phyloP scores from a whole-genome alignment of 345 rosid genomes.

The Pistacia atlantica region DNA sequence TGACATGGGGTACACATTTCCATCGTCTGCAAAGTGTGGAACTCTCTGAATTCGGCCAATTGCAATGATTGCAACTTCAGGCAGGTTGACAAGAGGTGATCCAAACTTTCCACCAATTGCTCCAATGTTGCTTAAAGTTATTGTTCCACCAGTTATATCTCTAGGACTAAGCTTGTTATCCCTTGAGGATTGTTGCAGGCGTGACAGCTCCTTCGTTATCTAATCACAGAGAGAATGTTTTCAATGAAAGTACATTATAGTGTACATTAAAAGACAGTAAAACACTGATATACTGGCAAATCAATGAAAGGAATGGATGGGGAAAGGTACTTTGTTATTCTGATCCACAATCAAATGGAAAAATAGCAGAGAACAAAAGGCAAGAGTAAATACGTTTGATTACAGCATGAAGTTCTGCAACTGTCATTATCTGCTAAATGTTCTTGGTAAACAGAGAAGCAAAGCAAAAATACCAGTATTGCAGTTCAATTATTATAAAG shows the following conservation, averaged over 20 bases:
- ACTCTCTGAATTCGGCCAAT: constrained; percentile 86
- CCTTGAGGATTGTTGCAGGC: constrained; percentile 69
- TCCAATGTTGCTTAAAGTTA: constrained; percentile 89
- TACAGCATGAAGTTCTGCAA: too few relatives aligned
- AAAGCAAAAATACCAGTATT: background rate
- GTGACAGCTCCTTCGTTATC: constrained; percentile 81
- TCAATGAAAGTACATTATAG: background rate
- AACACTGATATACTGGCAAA: background rate
- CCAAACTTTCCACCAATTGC: constrained; percentile 95
- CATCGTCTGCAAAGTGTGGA: constrained; percentile 63
- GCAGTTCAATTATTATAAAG: background rate
- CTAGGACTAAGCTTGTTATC: constrained; percentile 73
- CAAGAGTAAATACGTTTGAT: background rate
- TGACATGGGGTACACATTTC: constrained; percentile 64
- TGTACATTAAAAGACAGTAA: background rate
- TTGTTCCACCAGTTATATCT: constrained; percentile 84
- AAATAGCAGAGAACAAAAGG: background rate
- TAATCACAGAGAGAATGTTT: constrained; percentile 5
- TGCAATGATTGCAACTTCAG: constrained; percentile 90
- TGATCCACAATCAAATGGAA: background rate
- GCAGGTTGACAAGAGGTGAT: constrained; percentile 82
- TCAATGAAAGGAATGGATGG: background rate
- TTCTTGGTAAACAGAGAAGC: background rate
- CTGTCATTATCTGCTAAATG: too few relatives aligned
- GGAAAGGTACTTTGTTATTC: background rate